Conservation (phyloP, 495 filamentous ascomycete species). For the Gamarada debralockiae region DNA sequence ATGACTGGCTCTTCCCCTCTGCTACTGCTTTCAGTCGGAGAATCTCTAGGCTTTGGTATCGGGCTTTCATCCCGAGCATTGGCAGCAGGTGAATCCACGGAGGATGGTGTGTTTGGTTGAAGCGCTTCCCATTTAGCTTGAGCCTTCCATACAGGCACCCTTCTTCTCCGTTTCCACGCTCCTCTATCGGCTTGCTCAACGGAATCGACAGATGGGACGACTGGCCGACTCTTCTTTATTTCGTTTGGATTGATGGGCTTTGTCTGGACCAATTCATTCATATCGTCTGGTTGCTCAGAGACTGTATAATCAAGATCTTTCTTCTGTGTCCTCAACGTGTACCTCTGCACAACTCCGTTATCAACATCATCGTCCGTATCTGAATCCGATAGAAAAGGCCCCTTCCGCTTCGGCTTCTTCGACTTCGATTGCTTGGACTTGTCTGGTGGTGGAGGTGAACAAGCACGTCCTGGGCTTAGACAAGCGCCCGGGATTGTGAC, state of each 20-base stretch:
- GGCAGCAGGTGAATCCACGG: slow-evolving; percentile 1
- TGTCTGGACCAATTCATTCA: slow-evolving; percentile 9
- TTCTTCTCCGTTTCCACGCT: slow-evolving; percentile 5
- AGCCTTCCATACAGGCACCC: slow-evolving; percentile 13
- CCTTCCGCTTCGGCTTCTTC: slow-evolving; percentile 34
- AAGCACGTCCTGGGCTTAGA: background rate
- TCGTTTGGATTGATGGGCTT: slow-evolving; percentile 6
- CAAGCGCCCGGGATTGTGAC: background rate
- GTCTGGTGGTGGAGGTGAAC: slow-evolving; percentile 8
- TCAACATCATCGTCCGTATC: slow-evolving; percentile 20
- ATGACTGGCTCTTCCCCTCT: slow-evolving; percentile 43
- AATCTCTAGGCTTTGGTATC: background rate
- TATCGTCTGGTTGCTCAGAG: slow-evolving; percentile 5
- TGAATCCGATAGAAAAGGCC: slow-evolving; percentile 29
- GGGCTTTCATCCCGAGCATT: background rate
- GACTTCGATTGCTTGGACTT: slow-evolving; percentile 32
- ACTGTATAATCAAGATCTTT: slow-evolving; percentile 2
- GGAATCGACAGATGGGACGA: slow-evolving; percentile 7
- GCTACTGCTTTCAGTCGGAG: background rate
- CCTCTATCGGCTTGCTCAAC: background rate
- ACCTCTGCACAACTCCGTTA: background rate
- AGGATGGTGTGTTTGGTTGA: slow-evolving; percentile 23
- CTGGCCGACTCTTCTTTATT: slow-evolving; percentile 11
- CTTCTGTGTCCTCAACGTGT: slow-evolving; percentile 2
- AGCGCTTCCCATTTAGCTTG: slow-evolving; percentile 15